phyloP scores from a whole-genome alignment of 176 grass and related monocot species.

The Stipa capillata region DNA sequence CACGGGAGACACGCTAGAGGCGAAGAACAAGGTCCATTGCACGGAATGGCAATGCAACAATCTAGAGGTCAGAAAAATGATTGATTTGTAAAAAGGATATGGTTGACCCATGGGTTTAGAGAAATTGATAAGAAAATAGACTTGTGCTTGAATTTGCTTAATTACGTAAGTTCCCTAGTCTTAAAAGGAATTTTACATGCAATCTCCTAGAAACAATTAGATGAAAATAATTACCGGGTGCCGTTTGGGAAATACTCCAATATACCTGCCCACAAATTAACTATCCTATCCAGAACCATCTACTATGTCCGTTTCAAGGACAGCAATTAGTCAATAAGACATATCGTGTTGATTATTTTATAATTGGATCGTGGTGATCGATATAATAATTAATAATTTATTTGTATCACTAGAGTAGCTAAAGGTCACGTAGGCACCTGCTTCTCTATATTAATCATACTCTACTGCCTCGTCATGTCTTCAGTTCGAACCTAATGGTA shows the following conservation, averaged over 20 bases:
- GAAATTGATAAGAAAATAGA: neutral
- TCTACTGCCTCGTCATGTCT: neutral
- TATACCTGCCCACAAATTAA: neutral
- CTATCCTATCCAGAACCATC: neutral
- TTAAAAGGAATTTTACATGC: neutral
- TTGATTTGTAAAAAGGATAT: no score
- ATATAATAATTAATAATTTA: neutral
- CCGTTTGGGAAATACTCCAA: neutral
- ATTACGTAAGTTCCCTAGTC: neutral
- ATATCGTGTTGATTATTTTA: neutral
- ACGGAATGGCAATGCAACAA: no score
- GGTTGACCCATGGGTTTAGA: no score
- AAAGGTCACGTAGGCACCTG: neutral
- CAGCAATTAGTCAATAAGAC: slow-evolving; percentile 3
- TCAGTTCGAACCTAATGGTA: neutral
- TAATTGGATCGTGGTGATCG: neutral
- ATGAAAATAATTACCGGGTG: neutral
- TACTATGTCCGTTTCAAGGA: slow-evolving; percentile 3
- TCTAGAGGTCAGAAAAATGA: no score
- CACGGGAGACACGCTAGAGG: no score
- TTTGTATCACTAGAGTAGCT: slow-evolving; percentile 1
- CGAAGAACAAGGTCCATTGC: no score
- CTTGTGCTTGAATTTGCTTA: neutral
- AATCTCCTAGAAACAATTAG: neutral
- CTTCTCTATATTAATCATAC: slow-evolving; percentile 4